phyloP scores from a whole-genome alignment of 164 flowering plant genomes.

The Annona squamosa region DNA sequence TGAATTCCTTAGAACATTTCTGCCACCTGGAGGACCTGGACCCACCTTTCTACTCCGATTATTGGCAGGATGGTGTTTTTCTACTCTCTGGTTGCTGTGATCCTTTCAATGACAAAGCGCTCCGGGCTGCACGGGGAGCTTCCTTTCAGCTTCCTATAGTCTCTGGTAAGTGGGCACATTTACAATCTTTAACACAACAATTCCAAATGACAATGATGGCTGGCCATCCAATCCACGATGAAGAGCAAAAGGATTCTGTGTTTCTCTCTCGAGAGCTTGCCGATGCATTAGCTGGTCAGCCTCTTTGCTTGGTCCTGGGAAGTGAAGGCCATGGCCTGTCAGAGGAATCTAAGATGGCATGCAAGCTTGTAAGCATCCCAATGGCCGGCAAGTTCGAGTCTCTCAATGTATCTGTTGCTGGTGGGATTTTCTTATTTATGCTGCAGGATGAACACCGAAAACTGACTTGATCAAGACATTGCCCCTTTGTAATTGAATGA shows the following conservation, averaged over 20 bases:
- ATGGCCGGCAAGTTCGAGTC: conserved; percentile 85
- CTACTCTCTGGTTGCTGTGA: conserved; percentile 93
- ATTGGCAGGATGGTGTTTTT: conserved; percentile 63
- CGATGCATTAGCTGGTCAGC: conserved; percentile 35
- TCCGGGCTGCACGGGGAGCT: conserved; percentile 85
- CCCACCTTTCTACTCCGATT: background rate
- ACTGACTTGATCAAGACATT: conserved; percentile 2
- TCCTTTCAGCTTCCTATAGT: conserved; percentile 84
- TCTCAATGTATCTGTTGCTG: conserved; percentile 92
- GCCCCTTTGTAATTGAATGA: background rate
- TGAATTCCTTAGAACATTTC: background rate
- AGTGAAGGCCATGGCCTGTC: conserved; percentile 92
- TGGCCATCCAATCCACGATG: conserved; percentile 49
- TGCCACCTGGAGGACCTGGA: background rate
- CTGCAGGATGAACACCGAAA: conserved; percentile 27
- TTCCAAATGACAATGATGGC: conserved; percentile 67
- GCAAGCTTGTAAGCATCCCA: conserved; percentile 75
- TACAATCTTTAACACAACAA: conserved; percentile 33
- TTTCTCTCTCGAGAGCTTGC: conserved; percentile 38
- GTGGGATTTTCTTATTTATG: conserved; percentile 87
- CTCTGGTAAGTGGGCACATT: conserved; percentile 64
- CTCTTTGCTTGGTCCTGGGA: conserved; percentile 70
- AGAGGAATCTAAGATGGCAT: conserved; percentile 35
- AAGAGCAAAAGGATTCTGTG: conserved; percentile 17
- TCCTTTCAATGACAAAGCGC: conserved; percentile 88